Base-by-base conservation (phyloP, 768 basidiomycete species). In the Hortiboletus campestris region DNA sequence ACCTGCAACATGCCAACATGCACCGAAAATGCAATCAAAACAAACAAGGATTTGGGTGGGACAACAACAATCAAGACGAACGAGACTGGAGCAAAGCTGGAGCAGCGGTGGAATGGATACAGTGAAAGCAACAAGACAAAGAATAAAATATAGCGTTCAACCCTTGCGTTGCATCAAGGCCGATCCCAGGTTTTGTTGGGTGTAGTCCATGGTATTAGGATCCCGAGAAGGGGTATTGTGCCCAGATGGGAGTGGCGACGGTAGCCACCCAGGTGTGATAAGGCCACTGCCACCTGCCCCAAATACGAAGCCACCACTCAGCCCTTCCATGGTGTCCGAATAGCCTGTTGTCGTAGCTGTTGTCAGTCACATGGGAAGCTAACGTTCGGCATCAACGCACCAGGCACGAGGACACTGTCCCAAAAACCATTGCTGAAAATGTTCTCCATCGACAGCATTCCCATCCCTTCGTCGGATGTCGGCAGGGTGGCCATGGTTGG, bases 361-460 rank as follows among this genome's bases (percentile, higher is more conserved):
- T n/a, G 43, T 53, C 46, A 56, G 47, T 53, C 4, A 49, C 12
- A 34, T 36, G 14, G 48, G 36, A 53, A 17, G 44, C 41, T 40
- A 36, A 46, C 2, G 2, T 46, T 39, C 14, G 20, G 34, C 10
- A 44, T 39, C 41, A 43, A 78, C 85, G 53, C 65, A 89, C 90
- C 91, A 58, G 91, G 91, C 25, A 94, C 86, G 35, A 94, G 81
- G 64, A 93, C 84, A 61, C 80, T 91, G 70, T 93, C 92, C 92
- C 91, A 94, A 70, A 94, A 94, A 40, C 83, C 84, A 55, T 78
- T 83, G 57, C 83, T 86, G 49, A 94, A 75, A 41, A 93, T 86
- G 63, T 84, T 86, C 63, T 93, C 91, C 87, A 94, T 91, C 48
- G 89, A 85, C 57, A 93, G 66, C 74, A 79, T 70, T 40, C 78